A percentile compares a stretch with the other conserved stretches of the same genome.
These are phyloP conservation scores for Celoporthe dispersa DNA, from an alignment of 2,329 filamentous ascomycete genomes.

Conservation along the genomic window DNA sequence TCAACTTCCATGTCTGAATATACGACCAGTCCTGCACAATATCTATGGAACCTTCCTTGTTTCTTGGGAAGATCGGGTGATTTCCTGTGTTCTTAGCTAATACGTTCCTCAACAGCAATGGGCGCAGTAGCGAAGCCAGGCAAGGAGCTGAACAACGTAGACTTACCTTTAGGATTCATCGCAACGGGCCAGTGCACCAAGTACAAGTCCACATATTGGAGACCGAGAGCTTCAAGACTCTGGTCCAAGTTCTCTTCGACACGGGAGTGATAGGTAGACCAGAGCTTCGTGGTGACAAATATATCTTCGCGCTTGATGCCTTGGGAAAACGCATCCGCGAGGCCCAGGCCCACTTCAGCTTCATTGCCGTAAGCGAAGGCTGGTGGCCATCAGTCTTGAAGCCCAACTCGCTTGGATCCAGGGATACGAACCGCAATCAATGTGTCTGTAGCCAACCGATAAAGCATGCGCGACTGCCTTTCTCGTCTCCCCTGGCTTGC, in stretches of 20 bases:
- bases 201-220: slow-evolving; percentile 40
- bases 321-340: slow-evolving; percentile 26
- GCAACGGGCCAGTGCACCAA: slow-evolving; percentile 41
- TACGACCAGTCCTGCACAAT: too few relatives aligned
- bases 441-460: slow-evolving; percentile 44
- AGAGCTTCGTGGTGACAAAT: slow-evolving; percentile 41
- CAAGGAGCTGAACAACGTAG: neutral
- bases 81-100: slow-evolving; percentile 45
- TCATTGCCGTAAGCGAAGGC: slow-evolving; percentile 31
- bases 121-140: too few relatives aligned
- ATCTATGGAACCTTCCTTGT: too few relatives aligned
- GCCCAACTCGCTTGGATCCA: too few relatives aligned
- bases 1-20: slow-evolving; percentile 44
- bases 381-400: slow-evolving; percentile 6
- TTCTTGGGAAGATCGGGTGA: too few relatives aligned
- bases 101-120: fast-evolving
- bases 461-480: slow-evolving; percentile 53
- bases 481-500: slow-evolving; percentile 48
- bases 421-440: slow-evolving; percentile 36
- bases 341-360: slow-evolving; percentile 28
- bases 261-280: slow-evolving; percentile 40
- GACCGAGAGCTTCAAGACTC: slow-evolving; percentile 38
- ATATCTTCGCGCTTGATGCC: slow-evolving; percentile 37
- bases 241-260: slow-evolving; percentile 38
- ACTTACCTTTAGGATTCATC: slow-evolving; percentile 27